Conservation (phyloP, 768 basidiomycete species). For the Erythrobasidium yunnanense region DNA sequence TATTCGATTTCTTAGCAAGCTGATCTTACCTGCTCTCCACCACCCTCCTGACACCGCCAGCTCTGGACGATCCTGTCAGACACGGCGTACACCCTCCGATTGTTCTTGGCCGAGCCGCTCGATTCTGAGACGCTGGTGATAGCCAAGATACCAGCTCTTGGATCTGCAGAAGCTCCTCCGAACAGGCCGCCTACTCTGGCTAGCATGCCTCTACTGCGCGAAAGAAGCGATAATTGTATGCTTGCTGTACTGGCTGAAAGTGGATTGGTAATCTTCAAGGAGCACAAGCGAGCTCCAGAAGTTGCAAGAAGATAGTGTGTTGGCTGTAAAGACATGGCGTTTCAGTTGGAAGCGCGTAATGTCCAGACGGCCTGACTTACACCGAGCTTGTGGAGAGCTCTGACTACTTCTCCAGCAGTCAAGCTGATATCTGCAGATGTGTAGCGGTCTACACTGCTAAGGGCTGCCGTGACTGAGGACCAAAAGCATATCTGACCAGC, state of each 20-base stretch:
- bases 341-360: not conserved
- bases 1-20: no score
- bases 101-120: not conserved
- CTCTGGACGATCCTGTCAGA: not conserved
- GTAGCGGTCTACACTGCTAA: not conserved
- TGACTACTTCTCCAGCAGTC: conserved; percentile 10
- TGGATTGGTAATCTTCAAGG: not conserved
- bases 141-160: conserved; percentile 1
- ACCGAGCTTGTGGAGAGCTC: not conserved
- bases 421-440: not conserved
- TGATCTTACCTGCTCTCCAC: not conserved
- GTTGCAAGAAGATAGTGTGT: conserved; percentile 9
- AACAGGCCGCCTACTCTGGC: conserved; percentile 9
- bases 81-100: not conserved
- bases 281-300: conserved; percentile 3
- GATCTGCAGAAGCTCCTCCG: not conserved
- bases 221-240: not conserved
- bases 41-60: not conserved
- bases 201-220: conserved; percentile 9
- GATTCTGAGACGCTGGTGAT: not conserved
- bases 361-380: not conserved
- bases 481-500: conserved; percentile 5
- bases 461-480: conserved; percentile 2
- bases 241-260: not conserved
- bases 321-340: not conserved